Evolutionary conservation across 768 basidiomycete species (phyloP).

Genomic region (Boletus rufocinnamomeus): DNA sequence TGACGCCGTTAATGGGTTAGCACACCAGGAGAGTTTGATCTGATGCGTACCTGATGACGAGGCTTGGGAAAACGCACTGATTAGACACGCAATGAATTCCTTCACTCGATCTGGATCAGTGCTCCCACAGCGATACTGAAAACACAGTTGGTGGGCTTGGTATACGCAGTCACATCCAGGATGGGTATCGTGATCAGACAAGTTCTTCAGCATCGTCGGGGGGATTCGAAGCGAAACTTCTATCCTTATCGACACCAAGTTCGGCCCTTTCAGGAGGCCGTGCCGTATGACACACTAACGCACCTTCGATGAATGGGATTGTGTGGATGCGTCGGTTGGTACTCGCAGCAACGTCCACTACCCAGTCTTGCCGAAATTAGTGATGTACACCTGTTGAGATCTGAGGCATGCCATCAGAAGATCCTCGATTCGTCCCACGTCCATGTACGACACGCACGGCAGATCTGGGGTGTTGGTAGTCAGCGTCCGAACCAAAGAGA

Average conservation of each 20-base stretch:
- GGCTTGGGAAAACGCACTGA: background rate
- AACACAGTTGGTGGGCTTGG: background rate
- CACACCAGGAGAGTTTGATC: background rate
- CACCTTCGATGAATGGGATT: background rate
- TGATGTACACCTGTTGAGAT: background rate
- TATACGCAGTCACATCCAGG: background rate
- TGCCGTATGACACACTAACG: background rate
- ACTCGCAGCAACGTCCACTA: slow-evolving; percentile 1
- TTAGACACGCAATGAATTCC: background rate
- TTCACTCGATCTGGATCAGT: background rate
- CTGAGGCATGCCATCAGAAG: background rate
- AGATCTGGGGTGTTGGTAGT: slow-evolving; percentile 1
- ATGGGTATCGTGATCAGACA: background rate
- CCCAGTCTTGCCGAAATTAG: background rate
- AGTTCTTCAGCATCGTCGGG: background rate
- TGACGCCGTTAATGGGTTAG: background rate
- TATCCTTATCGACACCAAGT: background rate
- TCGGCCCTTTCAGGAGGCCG: background rate
- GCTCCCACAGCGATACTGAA: background rate
- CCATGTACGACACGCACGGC: background rate
- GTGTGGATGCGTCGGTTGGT: background rate
- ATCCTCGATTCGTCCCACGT: background rate
- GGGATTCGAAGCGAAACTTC: too few species aligned
- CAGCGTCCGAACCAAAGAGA: background rate
- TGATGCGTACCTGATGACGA: background rate